phyloP scores from a whole-genome alignment of 148 eudicot species.

The Fagopyrum homotropicum region DNA sequence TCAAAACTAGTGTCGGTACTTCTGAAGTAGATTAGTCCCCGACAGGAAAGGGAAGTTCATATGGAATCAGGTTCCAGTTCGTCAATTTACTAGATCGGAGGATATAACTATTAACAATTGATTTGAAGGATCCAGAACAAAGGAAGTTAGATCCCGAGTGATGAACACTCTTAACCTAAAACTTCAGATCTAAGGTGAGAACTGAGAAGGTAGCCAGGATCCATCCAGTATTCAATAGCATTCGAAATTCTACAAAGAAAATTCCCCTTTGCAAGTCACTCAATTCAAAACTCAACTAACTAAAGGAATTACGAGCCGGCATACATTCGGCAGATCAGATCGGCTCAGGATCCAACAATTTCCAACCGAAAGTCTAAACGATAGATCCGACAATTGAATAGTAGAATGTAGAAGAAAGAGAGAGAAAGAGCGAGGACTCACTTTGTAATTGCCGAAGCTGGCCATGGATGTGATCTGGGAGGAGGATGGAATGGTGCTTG shows the following conservation, averaged over 20 bases:
- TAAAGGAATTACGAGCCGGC: not conserved
- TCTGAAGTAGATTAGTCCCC: not conserved
- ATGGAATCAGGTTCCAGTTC: not conserved
- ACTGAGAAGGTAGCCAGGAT: not conserved
- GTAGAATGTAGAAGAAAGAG: not conserved
- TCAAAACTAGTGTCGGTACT: not conserved
- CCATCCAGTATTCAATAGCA: not conserved
- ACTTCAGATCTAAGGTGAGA: not conserved
- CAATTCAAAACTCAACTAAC: not conserved
- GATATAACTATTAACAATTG: not conserved
- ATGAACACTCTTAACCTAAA: constrained; percentile 1
- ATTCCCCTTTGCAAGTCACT: not conserved
- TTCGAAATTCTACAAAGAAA: not conserved
- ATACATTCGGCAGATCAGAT: constrained; percentile 8
- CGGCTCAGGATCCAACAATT: not conserved
- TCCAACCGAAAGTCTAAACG: not conserved
- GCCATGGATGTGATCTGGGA: constrained; percentile 6
- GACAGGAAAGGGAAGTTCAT: not conserved
- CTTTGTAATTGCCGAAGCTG: constrained; percentile 4
- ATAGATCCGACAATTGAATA: not conserved
- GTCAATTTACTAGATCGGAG: not conserved
- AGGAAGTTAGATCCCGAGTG: not conserved
- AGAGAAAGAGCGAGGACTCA: constrained; percentile 4
- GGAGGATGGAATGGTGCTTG: not conserved
- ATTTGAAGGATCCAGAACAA: not conserved